Conservation (phyloP, 2,329 filamentous ascomycete species). For the Fusarium palustre region DNA sequence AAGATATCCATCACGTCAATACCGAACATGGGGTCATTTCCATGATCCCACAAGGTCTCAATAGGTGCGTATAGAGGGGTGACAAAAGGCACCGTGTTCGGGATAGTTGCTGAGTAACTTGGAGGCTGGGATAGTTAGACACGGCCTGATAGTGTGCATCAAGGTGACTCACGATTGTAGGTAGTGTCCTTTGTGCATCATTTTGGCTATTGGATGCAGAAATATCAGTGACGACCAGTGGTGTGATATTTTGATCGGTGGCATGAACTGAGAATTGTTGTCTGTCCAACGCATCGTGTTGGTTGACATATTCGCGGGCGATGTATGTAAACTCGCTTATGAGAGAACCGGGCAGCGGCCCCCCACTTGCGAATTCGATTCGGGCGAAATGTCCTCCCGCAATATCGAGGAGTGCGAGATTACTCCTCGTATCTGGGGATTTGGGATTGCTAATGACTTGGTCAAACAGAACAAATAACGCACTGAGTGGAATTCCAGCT, state of each 20-base stretch:
- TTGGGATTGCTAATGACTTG: slow-evolving; percentile 37
- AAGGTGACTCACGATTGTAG: no score
- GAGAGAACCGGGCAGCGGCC: slow-evolving; percentile 27
- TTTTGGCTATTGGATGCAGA: no score
- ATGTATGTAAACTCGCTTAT: slow-evolving; percentile 41
- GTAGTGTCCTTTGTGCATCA: no score
- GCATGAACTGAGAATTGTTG: no score
- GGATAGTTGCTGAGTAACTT: no score
- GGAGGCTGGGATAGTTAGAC: no score
- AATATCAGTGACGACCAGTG: no score
- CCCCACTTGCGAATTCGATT: slow-evolving; percentile 37
- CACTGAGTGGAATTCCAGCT: slow-evolving; percentile 36
- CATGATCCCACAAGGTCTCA: slow-evolving; percentile 33
- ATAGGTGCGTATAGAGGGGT: slow-evolving; percentile 16
- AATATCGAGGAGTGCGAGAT: slow-evolving; percentile 38
- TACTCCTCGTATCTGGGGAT: slow-evolving; percentile 28
- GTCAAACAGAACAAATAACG: slow-evolving; percentile 41
- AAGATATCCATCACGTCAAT: slow-evolving; percentile 45
- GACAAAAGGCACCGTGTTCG: background rate
- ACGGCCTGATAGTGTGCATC: no score
- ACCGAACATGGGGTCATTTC: slow-evolving; percentile 33
- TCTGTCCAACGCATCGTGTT: background rate
- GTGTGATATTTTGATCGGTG: no score
- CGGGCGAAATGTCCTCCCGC: slow-evolving; percentile 39
- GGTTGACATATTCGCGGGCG: slow-evolving; percentile 40